Conservation (phyloP, 345 rosid species). For the Durio zibethinus region DNA sequence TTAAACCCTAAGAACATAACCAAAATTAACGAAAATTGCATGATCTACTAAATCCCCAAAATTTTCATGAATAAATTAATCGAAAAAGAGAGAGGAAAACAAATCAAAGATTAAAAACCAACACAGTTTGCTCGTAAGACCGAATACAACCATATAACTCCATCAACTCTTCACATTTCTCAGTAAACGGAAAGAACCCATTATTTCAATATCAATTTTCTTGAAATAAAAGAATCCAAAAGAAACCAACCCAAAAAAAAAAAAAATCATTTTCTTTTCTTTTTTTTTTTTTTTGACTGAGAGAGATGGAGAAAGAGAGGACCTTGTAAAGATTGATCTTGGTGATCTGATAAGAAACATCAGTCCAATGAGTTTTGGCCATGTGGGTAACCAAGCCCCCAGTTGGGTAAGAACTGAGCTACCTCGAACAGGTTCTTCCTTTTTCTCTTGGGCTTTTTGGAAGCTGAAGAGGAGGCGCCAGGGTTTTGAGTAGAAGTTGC, state of each 20-base stretch:
- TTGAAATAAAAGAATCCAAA: background rate
- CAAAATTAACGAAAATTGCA: background rate
- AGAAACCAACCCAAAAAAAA: background rate
- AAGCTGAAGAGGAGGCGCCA: conserved; percentile 27
- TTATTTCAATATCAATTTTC: background rate
- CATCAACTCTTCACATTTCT: background rate
- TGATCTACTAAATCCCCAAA: background rate
- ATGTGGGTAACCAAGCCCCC: conserved; percentile 94
- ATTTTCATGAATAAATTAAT: background rate
- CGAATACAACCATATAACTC: background rate
- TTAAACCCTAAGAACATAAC: background rate
- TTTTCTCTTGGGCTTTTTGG: conserved; percentile 47
- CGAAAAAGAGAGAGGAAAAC: background rate
- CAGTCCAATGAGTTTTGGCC: conserved; percentile 93
- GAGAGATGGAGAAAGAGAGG: background rate
- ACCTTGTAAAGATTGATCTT: conserved; percentile 96
- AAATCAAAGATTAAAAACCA: background rate
- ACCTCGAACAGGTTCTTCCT: conserved; percentile 93
- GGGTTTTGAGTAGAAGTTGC: conserved; percentile 29
- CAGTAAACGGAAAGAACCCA: background rate
- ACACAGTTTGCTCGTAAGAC: background rate
- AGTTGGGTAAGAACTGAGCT: conserved; percentile 83
- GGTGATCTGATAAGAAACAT: conserved; percentile 82
- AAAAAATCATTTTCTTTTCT: too few species aligned
- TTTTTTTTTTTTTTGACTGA: background rate